Evolutionary conservation across 345 rosid genomes (phyloP).

Genomic region (Pelargonium nanum): DNA sequence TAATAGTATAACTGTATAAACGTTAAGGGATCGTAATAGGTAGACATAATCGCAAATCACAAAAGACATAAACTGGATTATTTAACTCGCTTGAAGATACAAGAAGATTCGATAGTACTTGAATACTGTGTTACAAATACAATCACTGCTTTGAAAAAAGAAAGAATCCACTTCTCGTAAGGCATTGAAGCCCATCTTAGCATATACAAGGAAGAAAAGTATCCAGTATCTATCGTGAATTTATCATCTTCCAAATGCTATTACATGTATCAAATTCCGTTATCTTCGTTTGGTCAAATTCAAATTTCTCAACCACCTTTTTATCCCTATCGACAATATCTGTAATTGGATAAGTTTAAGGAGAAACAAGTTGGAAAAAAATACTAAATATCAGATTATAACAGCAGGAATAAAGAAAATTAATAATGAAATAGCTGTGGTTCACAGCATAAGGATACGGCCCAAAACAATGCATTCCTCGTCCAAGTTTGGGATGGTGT

Average conservation of each 20-base stretch:
- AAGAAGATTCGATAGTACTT: too few species aligned
- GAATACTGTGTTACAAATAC: too few species aligned
- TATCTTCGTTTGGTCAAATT: conserved; percentile 29
- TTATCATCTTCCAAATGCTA: conserved; percentile 58
- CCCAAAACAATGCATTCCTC: conserved; percentile 49
- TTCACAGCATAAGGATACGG: conserved; percentile 45
- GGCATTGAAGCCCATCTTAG: too few species aligned
- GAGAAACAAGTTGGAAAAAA: conserved; percentile 14
- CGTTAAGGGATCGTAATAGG: background rate
- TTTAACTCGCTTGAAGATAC: too few species aligned
- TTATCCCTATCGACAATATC: conserved; percentile 54
- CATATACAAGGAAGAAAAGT: background rate
- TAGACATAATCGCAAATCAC: too few species aligned
- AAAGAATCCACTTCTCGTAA: too few species aligned
- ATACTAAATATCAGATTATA: background rate
- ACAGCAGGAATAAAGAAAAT: background rate
- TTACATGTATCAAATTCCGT: conserved; percentile 40
- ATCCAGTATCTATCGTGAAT: background rate
- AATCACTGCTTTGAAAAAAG: too few species aligned
- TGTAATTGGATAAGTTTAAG: conserved; percentile 31
- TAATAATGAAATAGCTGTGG: background rate
- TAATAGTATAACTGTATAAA: background rate
- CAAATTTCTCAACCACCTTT: conserved; percentile 42
- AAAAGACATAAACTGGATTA: too few species aligned
- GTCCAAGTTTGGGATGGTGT: conserved; percentile 49